Conservation (phyloP, 208 protist species). For the Polymyxa betae region DNA sequence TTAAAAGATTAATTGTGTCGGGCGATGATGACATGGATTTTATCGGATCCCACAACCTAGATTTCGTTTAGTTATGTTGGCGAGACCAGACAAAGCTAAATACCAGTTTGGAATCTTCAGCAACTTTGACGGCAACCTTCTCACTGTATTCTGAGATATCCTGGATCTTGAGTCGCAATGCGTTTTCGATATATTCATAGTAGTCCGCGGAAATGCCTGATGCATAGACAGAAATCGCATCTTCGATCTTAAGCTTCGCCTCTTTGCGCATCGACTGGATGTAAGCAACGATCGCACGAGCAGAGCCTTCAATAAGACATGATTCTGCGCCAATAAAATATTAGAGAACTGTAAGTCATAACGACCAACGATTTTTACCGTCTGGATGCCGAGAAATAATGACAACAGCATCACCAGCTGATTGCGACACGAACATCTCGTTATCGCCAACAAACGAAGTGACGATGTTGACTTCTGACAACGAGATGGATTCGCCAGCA, state of each 20-base stretch:
- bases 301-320: constrained; percentile 54
- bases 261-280: constrained; percentile 96
- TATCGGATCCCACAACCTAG: neutral
- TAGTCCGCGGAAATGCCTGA: constrained; percentile 10
- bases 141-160: neutral
- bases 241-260: constrained; percentile 75
- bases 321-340: neutral
- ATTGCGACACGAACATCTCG: neutral
- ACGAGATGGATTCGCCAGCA: neutral
- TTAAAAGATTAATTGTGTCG: neutral
- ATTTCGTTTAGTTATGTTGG: neutral
- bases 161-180: neutral
- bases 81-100: no score
- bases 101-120: neutral
- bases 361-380: constrained; percentile 55
- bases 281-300: constrained; percentile 88
- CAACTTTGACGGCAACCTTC: neutral
- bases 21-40: neutral
- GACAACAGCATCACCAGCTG: constrained; percentile 19
- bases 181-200: neutral
- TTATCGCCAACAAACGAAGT: constrained; percentile 33
- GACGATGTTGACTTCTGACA: constrained; percentile 51
- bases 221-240: constrained; percentile 58
- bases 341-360: constrained; percentile 6
- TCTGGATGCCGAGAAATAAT: constrained; percentile 55